phyloP scores from a whole-genome alignment of 1,284 basidiomycete genomes.

The Meira miltonrushii region DNA sequence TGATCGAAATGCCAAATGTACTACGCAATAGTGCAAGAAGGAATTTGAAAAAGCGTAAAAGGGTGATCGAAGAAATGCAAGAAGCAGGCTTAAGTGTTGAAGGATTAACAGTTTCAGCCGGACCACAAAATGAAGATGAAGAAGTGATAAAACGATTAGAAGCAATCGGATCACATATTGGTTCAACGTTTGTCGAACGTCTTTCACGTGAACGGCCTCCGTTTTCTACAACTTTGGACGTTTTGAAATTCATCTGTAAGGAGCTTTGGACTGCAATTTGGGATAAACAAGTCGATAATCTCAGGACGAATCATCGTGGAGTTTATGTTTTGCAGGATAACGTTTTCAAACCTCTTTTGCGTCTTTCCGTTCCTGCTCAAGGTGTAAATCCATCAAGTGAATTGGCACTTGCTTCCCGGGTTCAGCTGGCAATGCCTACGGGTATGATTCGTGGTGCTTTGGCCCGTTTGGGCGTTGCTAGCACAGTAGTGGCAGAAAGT shows the following conservation, averaged over 20 bases:
- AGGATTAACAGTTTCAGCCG: slow-evolving; percentile 26
- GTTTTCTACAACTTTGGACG: slow-evolving; percentile 77
- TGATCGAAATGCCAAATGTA: slow-evolving; percentile 4
- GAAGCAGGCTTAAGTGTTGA: slow-evolving; percentile 9
- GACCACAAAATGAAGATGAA: slow-evolving; percentile 60
- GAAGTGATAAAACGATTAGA: slow-evolving; percentile 68
- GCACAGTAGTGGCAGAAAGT: slow-evolving; percentile 35
- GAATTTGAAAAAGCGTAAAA: neutral
- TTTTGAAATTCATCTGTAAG: slow-evolving; percentile 92
- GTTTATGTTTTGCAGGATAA: slow-evolving; percentile 91
- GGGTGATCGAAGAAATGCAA: neutral
- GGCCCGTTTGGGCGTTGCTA: slow-evolving; percentile 33
- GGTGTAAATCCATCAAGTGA: neutral
- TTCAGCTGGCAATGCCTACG: slow-evolving; percentile 33
- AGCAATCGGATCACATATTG: slow-evolving; percentile 77
- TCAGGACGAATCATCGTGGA: slow-evolving; percentile 87
- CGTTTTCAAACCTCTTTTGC: slow-evolving; percentile 73
- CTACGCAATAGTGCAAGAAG: neutral
- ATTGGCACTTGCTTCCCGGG: slow-evolving; percentile 6
- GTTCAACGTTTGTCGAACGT: slow-evolving; percentile 75
- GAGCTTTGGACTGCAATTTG: slow-evolving; percentile 81
- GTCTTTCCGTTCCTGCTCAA: slow-evolving; percentile 58
- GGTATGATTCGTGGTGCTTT: slow-evolving; percentile 39
- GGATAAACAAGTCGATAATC: slow-evolving; percentile 91
- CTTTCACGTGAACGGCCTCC: slow-evolving; percentile 69